Conservation (phyloP, 257 asterid species). For the Plectranthus barbatus region DNA sequence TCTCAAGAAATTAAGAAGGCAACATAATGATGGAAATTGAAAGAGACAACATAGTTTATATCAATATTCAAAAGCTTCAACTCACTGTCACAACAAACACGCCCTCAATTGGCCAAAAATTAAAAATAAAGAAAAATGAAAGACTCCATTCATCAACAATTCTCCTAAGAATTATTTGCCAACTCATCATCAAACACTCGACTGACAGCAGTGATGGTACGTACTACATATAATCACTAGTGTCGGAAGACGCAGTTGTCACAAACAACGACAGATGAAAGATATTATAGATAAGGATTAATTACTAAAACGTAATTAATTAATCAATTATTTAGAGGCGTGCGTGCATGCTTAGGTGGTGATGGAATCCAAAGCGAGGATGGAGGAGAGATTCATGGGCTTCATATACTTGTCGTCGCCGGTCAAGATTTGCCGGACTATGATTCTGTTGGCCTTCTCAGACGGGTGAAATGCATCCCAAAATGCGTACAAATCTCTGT, state of each 20-base stretch:
- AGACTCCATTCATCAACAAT: background rate
- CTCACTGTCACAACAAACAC: background rate
- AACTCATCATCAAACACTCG: too few relatives aligned
- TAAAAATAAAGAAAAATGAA: too few relatives aligned
- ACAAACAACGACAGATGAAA: background rate
- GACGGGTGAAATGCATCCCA: slow-evolving; percentile 83
- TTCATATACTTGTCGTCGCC: slow-evolving; percentile 46
- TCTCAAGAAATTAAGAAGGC: too few relatives aligned
- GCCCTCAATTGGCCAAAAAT: too few relatives aligned
- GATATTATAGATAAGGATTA: background rate
- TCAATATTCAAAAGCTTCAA: background rate
- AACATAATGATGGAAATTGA: background rate
- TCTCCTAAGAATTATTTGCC: background rate
- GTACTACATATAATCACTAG: too few relatives aligned
- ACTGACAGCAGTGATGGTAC: too few relatives aligned
- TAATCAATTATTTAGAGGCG: background rate
- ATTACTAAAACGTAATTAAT: too few relatives aligned
- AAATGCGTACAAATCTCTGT: slow-evolving; percentile 59
- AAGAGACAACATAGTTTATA: background rate
- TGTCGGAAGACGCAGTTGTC: background rate
- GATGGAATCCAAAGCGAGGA: slow-evolving; percentile 39
- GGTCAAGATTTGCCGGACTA: slow-evolving; percentile 50
- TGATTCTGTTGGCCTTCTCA: slow-evolving; percentile 57
- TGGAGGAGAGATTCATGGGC: slow-evolving; percentile 65
- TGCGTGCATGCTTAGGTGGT: slow-evolving; percentile 11